Base-by-base conservation (phyloP, 2,329 filamentous ascomycete genomes). In the Lachnellula arida region DNA sequence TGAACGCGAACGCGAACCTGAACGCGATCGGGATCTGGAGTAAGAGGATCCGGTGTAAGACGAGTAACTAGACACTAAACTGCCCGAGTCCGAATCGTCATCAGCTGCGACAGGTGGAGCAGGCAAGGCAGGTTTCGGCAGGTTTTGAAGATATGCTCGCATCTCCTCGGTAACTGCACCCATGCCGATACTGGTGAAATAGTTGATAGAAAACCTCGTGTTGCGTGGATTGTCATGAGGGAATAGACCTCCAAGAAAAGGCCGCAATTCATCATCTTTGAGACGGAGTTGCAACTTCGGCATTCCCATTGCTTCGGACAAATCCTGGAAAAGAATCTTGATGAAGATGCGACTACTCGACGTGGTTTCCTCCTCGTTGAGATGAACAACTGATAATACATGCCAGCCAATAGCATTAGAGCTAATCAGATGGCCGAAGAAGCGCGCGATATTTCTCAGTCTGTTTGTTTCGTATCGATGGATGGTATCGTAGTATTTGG, bases 151-250 rank as follows among this genome's bases (percentile, higher is more conserved):
- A 69, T 87, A 85, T 67, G 95, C 90, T 72, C 94, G 86, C 91
- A 97, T 96, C 63, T 91, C 89, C 70, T 99, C 94, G 2, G 94
- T 99, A 59, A 99, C 80, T 23, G 84, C 85, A 70, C 94, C 94
- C 89, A 99, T 95, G 56, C 92, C 91, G 67, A 99, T 96, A 67
- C 91, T 94, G 9, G 94, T 99, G 72, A 99, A 97, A 79, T 97
- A 99, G 75, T 99, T 99, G 85, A 99, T 96, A 50, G 92, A 90
- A 78, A 99, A 99, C 53, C 93, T 86, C 40, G 92, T 91, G 73
- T 97, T 94, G 69, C 89, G 86, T 23, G 91, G 84, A 67, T 91
- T 90, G 71, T 97, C 92, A 58, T 79, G 87, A 0, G 94, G 94
- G 78, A 99, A 97, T 44, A 99, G 76, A 32, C 93, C 93, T 40